phyloP scores from a whole-genome alignment of 2,329 filamentous ascomycete genomes.

The Colletotrichum melonis region DNA sequence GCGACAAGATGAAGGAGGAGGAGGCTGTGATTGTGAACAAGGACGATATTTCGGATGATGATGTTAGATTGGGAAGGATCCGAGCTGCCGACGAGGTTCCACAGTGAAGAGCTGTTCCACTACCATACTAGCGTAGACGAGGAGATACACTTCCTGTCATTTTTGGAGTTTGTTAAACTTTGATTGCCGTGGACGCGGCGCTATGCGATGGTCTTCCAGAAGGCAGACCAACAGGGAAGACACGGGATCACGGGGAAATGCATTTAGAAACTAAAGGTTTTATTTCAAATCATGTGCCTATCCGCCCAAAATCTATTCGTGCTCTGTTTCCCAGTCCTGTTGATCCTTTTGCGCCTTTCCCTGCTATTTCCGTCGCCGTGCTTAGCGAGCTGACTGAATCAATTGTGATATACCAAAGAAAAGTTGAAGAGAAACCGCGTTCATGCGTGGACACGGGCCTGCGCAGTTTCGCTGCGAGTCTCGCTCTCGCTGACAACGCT shows the following conservation, averaged over 20 bases:
- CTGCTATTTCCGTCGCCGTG: neutral
- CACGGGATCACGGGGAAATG: neutral
- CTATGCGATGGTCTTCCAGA: neutral
- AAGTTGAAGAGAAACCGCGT: neutral
- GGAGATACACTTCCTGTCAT: neutral
- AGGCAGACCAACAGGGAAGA: neutral
- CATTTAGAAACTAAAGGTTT: neutral
- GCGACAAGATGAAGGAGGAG: conserved; percentile 42
- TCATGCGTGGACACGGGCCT: conserved; percentile 46
- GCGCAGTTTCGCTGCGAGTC: conserved; percentile 31
- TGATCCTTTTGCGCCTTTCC: conserved; percentile 26
- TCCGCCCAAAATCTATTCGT: conserved; percentile 22
- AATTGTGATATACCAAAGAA: conserved; percentile 5
- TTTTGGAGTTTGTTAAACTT: neutral
- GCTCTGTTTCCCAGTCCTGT: conserved; percentile 27
- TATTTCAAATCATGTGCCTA: conserved; percentile 3
- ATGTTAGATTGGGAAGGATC: conserved; percentile 26
- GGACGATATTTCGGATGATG: conserved; percentile 38
- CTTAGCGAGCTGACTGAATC: neutral
- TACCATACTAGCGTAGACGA: too few species aligned
- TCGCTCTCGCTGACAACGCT: conserved; percentile 71
- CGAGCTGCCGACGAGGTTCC: conserved; percentile 25
- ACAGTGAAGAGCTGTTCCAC: neutral
- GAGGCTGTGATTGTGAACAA: conserved; percentile 38
- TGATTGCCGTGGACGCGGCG: neutral